Base-by-base conservation (phyloP, 2,329 filamentous ascomycete species). In the Paecilomyces niveus region DNA sequence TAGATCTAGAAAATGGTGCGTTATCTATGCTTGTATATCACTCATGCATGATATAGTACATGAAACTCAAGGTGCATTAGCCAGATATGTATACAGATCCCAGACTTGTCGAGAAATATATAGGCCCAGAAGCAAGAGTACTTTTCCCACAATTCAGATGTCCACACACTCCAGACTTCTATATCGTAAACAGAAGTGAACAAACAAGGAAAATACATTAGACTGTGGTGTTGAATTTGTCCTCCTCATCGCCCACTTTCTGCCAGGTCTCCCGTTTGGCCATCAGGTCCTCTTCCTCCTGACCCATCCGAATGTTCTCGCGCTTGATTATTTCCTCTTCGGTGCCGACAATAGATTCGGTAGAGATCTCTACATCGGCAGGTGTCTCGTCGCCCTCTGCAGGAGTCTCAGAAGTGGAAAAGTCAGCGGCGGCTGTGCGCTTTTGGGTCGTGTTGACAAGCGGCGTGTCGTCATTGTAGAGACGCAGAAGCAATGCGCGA, bases 401-500 rank as follows among this genome's bases (percentile, higher is more conserved):
- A 15, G 64, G 57, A 2, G 61, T 62, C 9, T 61, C 60, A 13
- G 63, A 56, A 11, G 63, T 64, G 11, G 67, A 61, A 3, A 59
- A 58, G 8, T 65, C 58, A 9, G 54, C 55, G 13, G 55, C 57
- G 13, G 57, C 58, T 18, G 62, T 51, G 50, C 63, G 66, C 60
- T 74, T 74, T 26, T 67, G 63, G 4, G 72, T 74, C 15, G 68
- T 68, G 72, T 94, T 95, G 62, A 96, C 83, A 54, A 96, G 81
- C 3, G 90, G 90, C 0, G 89, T 88, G 29, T 88, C 88, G 66
- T 97, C 93, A 71, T 97, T 95, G 78, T 88, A 99, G 61, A 99
- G 81, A 22, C 94, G 83, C 63, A 97, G 80, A 65, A 97, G 78
- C 90, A 97, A 95, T 0, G 94, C 94, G 24, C 86, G 88, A 15